Base-by-base conservation (phyloP, 768 basidiomycete genomes). In the Tricholoma bakamatsutake region DNA sequence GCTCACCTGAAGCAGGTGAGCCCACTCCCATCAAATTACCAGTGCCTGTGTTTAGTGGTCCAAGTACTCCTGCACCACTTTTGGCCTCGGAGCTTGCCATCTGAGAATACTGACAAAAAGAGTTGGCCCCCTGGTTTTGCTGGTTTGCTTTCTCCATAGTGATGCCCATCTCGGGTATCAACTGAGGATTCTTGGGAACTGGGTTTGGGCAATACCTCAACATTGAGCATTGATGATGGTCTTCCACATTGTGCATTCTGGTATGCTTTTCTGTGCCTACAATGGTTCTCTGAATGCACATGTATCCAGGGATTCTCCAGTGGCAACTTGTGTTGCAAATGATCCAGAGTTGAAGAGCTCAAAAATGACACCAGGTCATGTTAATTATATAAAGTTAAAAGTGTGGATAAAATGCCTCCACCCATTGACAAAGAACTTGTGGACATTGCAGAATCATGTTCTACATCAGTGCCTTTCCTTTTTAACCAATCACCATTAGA, bases 21-120 rank as follows among this genome's bases (percentile, higher is more conserved):
- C 83, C 81, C 2, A 79, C 78, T 15, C 85, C 88, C 1, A 78
- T 72, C 7, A 92, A 69, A 50, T 83, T 82, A 1, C 81, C 84
- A 0, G 88, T 83, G 55, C 83, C 83, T 7, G 85, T 80, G 18
- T 93, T 83, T 30, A 93, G 76, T 4, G 87, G 79, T 0, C 86
- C 88, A 55, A 87, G 77, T 2, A 86, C 86, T 5, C 86, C 85
- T 0, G 75, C 86, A 24, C 75, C 76, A 59, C 71, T 83, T 55
- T 76, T 71, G 12, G 78, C 75, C 47, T 75, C 72, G 31, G 3
- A 39, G 51, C 28, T 52, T 57, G 31, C 54, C 57, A 30, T 54
- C 50, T 12, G 34, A 48, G 9, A 59, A 30, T 12, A 47, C 11
- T n/a, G 57, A 58, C 18, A 57, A 56, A n/a, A 53, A 17, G 18